Base-by-base conservation (phyloP, 2,329 filamentous ascomycete species). In the Neopestalotiopsis rosae region DNA sequence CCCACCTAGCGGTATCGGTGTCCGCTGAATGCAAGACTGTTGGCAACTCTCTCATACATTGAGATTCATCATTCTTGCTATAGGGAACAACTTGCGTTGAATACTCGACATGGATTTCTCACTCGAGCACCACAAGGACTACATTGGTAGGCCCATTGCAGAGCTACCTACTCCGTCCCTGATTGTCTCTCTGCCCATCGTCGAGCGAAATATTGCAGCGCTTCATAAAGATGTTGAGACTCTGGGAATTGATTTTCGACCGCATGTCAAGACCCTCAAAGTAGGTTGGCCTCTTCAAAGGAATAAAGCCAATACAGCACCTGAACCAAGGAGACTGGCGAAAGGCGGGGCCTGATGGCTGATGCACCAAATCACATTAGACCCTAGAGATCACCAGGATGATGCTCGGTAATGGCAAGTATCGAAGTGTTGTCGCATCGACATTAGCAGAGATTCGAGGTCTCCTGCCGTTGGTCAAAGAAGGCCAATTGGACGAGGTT, bases 211-310 rank as follows among this genome's bases (percentile, higher is more conserved):
- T n/a, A 49, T 66, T 13, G 64, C n/a, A 3, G 42, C 64, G 4
- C 28, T 66, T 13, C 64, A 66, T 17, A 56, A 58, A n/a, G 64
- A 66, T 32, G 64, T 66, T 45, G 64, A 66, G 17, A 32, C n/a
- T 12, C 49, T 66, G 6, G 64, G 64, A 12, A 66, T 66, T 49
- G 34, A 42, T 4, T 66, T 66, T 24, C 42, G 64, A 2, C 64
- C 64, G 13, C 64, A 66, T 40, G 64, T 66, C 64, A 66, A 66
- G 64, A 66, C 64, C 3, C 32, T 66, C 13, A 66, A 66, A 42
- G 64, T 66, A 12, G 24, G 64, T 34, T 5, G 20, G 13, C 4
- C n/a, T 17, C 10, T 28, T 24, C 24, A 24, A 24, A 24, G 24
- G 24, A 24, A 24, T 24, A 24, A 24, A 24, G 13, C 14, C 62